Evolutionary conservation across 2,329 filamentous ascomycete species (phyloP).

Genomic region (Pseudogymnoascus sp.): DNA sequence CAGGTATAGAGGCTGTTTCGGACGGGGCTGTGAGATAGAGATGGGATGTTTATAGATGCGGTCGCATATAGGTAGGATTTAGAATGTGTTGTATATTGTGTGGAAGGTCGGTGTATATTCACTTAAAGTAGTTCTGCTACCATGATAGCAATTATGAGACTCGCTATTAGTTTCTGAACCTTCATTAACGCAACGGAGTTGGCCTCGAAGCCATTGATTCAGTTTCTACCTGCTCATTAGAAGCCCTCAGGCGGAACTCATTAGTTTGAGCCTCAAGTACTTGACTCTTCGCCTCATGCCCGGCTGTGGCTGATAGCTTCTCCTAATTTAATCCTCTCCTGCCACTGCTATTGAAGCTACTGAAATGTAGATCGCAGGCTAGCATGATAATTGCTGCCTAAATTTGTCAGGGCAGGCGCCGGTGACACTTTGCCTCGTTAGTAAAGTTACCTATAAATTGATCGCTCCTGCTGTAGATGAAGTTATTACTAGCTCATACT

Average conservation of each 20-base stretch:
- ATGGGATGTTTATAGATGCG: not conserved
- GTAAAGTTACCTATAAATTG: not conserved
- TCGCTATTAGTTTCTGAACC: not conserved
- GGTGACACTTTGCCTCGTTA: not conserved
- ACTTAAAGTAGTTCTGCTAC: not conserved
- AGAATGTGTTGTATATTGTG: not conserved
- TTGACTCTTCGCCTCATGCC: not conserved
- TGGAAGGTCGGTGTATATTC: not conserved
- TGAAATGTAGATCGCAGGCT: not conserved
- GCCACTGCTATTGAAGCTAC: not conserved
- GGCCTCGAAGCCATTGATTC: not conserved
- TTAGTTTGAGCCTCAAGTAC: not conserved
- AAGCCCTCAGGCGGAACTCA: not conserved
- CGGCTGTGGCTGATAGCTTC: not conserved
- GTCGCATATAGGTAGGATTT: not conserved
- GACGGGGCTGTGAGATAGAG: not conserved
- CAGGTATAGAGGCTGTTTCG: slow-evolving; percentile 1
- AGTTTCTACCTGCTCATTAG: not conserved
- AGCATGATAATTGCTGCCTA: not conserved
- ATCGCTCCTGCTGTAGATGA: not conserved
- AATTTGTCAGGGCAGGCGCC: not conserved
- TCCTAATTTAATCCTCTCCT: not conserved
- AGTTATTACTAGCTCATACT: not conserved
- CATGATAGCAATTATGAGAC: not conserved
- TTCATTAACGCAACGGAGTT: not conserved